Conservation (phyloP, 2,329 filamentous ascomycete genomes). For the Cladobotryum mycophilum region DNA sequence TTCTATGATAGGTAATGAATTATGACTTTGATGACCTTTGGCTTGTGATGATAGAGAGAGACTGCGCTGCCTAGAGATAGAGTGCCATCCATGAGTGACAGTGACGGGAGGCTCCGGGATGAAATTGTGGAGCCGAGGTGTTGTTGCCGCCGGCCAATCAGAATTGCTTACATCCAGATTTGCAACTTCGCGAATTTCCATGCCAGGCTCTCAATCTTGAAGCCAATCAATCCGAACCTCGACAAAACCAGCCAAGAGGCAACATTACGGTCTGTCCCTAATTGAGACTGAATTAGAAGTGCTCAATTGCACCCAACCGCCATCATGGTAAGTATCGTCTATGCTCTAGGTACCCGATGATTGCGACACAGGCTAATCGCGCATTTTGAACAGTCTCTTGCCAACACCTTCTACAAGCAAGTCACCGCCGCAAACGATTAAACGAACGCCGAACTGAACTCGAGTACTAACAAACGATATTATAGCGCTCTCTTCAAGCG, state of each 20-base stretch:
- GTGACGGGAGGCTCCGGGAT: not conserved
- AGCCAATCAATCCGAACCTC: slow-evolving; percentile 20
- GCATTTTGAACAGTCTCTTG: slow-evolving; percentile 29
- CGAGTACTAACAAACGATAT: slow-evolving; percentile 19
- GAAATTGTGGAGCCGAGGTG: slow-evolving; percentile 19
- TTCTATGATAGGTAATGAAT: no score
- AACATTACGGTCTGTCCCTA: slow-evolving; percentile 21
- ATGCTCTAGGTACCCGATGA: not conserved
- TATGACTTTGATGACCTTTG: no score
- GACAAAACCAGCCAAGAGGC: slow-evolving; percentile 21
- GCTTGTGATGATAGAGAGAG: no score
- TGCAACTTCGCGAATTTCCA: slow-evolving; percentile 31
- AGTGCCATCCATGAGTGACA: no score
- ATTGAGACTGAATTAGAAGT: slow-evolving; percentile 19
- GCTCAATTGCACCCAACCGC: slow-evolving; percentile 25
- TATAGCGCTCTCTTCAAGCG: slow-evolving; percentile 73
- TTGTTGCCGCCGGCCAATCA: slow-evolving; percentile 24
- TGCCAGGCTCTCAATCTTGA: slow-evolving; percentile 24
- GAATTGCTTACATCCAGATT: slow-evolving; percentile 22
- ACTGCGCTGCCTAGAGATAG: no score
- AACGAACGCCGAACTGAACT: slow-evolving; percentile 13
- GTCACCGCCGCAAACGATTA: slow-evolving; percentile 18
- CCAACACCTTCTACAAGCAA: slow-evolving; percentile 35
- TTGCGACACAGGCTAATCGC: slow-evolving; percentile 28
- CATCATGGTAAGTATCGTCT: slow-evolving; percentile 32